phyloP scores from a whole-genome alignment of 352 stramenopile species.

The Phytophthora pinifolia region DNA sequence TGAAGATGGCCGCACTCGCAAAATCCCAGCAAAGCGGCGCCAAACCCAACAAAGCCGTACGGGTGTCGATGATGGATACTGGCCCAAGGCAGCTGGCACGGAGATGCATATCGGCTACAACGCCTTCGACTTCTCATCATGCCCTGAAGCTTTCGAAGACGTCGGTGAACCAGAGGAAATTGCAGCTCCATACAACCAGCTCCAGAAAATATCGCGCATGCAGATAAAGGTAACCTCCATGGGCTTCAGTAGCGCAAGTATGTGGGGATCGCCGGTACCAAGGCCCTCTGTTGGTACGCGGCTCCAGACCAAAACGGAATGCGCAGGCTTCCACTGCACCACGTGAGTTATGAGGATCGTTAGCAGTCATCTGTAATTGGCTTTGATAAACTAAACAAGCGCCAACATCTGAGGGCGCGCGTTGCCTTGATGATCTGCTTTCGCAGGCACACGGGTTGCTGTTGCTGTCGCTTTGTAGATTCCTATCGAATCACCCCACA shows the following conservation, averaged over 20 bases:
- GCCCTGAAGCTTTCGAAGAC: slow-evolving; percentile 28
- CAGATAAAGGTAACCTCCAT: neutral
- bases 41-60: no score
- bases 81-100: slow-evolving; percentile 5
- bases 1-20: no score
- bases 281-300: neutral
- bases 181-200: neutral
- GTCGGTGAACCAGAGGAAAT: neutral
- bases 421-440: no score
- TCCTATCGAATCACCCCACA: no score
- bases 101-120: slow-evolving; percentile 30
- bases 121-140: slow-evolving; percentile 32
- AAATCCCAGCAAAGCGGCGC: no score
- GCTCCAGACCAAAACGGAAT: neutral
- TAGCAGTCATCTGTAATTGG: no score
- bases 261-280: neutral
- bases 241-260: neutral
- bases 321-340: no score
- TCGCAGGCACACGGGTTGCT: no score
- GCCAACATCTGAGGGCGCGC: no score
- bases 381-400: no score
- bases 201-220: neutral
- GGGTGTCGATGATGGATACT: neutral
- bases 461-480: no score
- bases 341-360: no score